Conservation (phyloP, 768 basidiomycete genomes). For the Ramaria rubella region DNA sequence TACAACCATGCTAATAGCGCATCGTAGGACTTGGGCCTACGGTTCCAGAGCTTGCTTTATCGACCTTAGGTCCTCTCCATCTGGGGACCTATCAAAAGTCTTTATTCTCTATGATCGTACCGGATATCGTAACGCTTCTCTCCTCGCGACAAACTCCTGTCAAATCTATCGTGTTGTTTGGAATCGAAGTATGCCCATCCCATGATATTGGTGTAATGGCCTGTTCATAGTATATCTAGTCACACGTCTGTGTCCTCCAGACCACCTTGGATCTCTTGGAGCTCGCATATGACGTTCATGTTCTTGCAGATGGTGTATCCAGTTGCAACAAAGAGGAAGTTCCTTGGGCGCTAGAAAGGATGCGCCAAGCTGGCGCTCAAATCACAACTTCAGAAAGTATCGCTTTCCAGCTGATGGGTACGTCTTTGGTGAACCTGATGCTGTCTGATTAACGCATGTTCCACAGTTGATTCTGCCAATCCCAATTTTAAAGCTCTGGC, state of each 20-base stretch:
- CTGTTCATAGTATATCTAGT: conserved; percentile 35
- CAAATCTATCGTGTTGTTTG: conserved; percentile 67
- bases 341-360: conserved; percentile 60
- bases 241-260: conserved; percentile 86
- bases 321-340: conserved; percentile 78
- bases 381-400: conserved; percentile 79
- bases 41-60: conserved; percentile 51
- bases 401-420: conserved; percentile 70
- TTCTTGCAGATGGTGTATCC: conserved; percentile 81
- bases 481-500: conserved; percentile 70
- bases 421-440: no score
- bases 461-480: conserved; percentile 49
- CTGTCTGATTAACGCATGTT: no score
- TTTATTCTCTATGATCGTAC: conserved; percentile 79
- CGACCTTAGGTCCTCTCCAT: conserved; percentile 49
- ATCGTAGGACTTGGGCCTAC: conserved; percentile 60
- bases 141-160: conserved; percentile 33
- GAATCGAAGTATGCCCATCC: conserved; percentile 65
- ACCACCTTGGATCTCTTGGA: conserved; percentile 65
- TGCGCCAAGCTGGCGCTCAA: conserved; percentile 67
- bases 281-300: conserved; percentile 46
- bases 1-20: not conserved
- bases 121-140: conserved; percentile 53
- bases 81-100: conserved; percentile 68
- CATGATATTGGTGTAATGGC: not conserved